Conservation (phyloP, 139 green algal genomes). For the Tetradesmus obliquus region DNA sequence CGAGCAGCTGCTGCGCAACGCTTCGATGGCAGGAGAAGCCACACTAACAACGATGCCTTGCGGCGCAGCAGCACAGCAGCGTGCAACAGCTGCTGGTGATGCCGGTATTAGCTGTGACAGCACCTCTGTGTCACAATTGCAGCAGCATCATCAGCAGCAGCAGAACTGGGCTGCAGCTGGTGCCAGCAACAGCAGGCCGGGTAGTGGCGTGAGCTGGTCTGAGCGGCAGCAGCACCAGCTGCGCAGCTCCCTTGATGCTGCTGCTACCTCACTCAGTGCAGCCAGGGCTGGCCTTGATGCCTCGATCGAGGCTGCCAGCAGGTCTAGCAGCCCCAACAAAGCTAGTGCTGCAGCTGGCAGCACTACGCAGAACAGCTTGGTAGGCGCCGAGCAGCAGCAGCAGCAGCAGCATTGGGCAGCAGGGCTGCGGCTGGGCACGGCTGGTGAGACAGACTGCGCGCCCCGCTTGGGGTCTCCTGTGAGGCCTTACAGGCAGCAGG, state of each 20-base stretch:
- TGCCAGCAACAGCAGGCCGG: background rate
- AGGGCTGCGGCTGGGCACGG: background rate
- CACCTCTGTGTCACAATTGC: background rate
- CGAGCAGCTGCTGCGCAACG: conserved; percentile 19
- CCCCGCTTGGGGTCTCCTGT: background rate
- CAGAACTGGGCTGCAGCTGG: background rate
- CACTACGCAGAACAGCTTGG: background rate
- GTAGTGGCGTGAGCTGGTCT: background rate
- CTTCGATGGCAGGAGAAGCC: background rate
- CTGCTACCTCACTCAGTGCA: background rate
- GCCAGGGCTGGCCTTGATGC: background rate
- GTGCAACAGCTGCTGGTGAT: background rate
- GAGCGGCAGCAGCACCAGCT: background rate
- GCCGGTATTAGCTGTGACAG: background rate
- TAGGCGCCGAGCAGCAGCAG: background rate
- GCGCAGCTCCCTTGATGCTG: background rate
- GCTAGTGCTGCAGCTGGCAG: background rate
- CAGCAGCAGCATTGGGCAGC: background rate
- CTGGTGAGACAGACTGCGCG: background rate
- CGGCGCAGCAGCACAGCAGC: background rate
- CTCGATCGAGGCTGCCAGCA: background rate
- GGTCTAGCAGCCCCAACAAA: background rate
- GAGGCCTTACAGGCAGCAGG: background rate
- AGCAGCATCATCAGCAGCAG: background rate
- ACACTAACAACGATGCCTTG: background rate